phyloP scores from a whole-genome alignment of 2,329 filamentous ascomycete genomes.

The Phyllosticta ampelicida region DNA sequence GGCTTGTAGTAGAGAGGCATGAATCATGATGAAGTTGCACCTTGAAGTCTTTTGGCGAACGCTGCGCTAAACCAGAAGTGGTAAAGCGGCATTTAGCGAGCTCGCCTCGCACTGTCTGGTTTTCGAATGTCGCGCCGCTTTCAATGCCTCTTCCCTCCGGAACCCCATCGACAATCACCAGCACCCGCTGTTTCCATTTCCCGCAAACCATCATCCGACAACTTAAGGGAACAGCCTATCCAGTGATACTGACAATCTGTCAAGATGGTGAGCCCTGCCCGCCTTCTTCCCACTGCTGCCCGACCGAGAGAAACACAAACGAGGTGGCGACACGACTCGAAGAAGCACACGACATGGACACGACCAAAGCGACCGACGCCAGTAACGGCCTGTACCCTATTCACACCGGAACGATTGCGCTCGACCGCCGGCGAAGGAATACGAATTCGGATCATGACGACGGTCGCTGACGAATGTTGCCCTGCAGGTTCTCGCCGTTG shows the following conservation, averaged over 20 bases:
- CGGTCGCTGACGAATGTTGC: constrained; percentile 13
- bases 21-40: not conserved
- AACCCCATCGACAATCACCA: constrained; percentile 20
- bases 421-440: constrained; percentile 9
- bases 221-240: constrained; percentile 19
- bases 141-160: not conserved
- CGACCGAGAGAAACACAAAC: constrained; percentile 1
- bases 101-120: not conserved
- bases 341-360: constrained; percentile 23
- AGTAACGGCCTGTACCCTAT: constrained; percentile 9
- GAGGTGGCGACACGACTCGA: constrained; percentile 13
- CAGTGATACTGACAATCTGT: constrained; percentile 24
- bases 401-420: not conserved
- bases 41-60: not conserved
- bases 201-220: constrained; percentile 22
- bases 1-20: not conserved
- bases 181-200: constrained; percentile 24
- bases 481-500: constrained; percentile 94
- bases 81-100: not conserved
- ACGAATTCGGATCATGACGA: not conserved
- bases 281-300: constrained; percentile 6
- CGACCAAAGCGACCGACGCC: constrained; percentile 2
- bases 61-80: not conserved
- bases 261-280: constrained; percentile 29
- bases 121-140: not conserved